Base-by-base conservation (phyloP, 352 stramenopile species). In the Aphanomyces cochlioides region DNA sequence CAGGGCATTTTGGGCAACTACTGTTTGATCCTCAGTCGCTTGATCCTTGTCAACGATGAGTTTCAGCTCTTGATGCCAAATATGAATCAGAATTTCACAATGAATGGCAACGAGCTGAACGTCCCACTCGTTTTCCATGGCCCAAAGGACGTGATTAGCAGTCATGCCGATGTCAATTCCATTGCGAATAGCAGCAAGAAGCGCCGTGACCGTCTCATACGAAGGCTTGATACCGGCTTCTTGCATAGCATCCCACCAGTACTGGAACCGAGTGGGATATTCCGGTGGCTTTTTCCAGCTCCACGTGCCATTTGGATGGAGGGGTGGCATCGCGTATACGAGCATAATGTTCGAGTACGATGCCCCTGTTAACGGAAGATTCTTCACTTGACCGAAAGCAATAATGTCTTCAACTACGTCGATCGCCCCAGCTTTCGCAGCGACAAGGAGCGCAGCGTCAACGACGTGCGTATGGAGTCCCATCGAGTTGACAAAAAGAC, bases 161-260 rank as follows among this genome's bases (percentile, higher is more conserved):
- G 48, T 38, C n/a, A 70, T 5, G 5, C n/a, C 17, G 3, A 58
- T 5, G 3, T 34, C 47, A 40, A 70, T 50, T 21, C 64, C 47
- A 3, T 50, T 39, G 13, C 53, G 21, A 36, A 64, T 28, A 3
- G 47, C 48, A 39, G 43, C 34, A 8, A 70, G 21, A 6, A 70
- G 64, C 48, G 64, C 19, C 47, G 19, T 56, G 54, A 70, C 10
- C 19, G 64, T 70, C 19, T 38, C 28, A 4, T 53, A 47, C 34
- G 59, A 63, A 50, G 47, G 12, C 5, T 38, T 34, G 4, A 45
- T 37, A 10, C 15, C 10, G 5, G 21, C 3, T 4, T 53, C 64
- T 41, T 70, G 64, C 36, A 70, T 61, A 10, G 37, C 37, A 43
- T 61, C 45, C 64, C 64, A 70, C 64, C 64, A 70, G 28, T 63